Conservation (phyloP, 148 eudicot genomes). For the Vaccinium corymbosum region DNA sequence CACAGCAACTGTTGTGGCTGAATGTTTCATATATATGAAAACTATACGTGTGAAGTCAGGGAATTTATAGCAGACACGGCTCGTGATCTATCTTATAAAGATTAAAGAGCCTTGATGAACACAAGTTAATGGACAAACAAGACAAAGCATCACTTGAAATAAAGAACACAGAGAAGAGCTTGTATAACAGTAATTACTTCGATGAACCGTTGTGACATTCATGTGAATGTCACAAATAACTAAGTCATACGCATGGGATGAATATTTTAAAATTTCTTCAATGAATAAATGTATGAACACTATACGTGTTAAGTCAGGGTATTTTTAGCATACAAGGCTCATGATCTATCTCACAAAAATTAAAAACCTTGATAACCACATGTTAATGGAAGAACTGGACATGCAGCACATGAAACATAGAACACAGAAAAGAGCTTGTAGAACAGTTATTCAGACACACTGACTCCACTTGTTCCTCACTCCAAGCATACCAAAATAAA, state of each 20-base stretch:
- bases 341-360: neutral
- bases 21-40: neutral
- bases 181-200: neutral
- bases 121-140: neutral
- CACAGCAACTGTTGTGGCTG: neutral
- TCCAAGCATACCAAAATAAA: neutral
- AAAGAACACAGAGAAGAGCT: neutral
- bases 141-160: neutral
- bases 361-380: neutral
- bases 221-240: neutral
- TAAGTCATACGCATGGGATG: neutral
- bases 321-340: neutral
- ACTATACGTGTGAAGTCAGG: neutral
- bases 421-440: neutral
- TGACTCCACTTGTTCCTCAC: neutral
- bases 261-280: neutral
- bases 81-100: neutral
- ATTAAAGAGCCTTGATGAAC: neutral
- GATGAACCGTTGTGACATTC: neutral
- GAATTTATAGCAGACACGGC: neutral
- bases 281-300: neutral
- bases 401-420: neutral
- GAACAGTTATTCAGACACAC: neutral
- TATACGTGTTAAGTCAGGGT: neutral
- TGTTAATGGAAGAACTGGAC: neutral